Evolutionary conservation across 306 rosid species (phyloP).

Genomic region (Hylodesmum podocarpum): DNA sequence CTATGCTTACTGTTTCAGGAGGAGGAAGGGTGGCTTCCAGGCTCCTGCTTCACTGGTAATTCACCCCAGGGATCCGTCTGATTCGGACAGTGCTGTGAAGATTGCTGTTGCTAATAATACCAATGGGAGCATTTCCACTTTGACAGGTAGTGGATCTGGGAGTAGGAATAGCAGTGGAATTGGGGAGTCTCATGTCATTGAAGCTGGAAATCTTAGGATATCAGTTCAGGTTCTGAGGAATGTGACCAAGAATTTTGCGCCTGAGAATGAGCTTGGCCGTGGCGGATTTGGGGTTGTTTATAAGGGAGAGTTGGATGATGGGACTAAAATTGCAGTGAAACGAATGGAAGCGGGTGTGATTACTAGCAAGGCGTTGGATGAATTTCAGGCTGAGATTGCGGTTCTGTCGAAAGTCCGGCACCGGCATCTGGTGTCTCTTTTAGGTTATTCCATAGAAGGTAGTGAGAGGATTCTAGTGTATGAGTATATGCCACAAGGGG

Average conservation of each 20-base stretch:
- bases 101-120: conserved; percentile 61
- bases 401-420: conserved; percentile 96
- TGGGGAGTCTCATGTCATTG: conserved; percentile 81
- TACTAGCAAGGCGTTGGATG: conserved; percentile 83
- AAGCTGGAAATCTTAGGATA: conserved; percentile 87
- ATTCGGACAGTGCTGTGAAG: conserved; percentile 63
- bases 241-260: conserved; percentile 83
- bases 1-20: conserved; percentile 61
- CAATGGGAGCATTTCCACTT: conserved; percentile 55
- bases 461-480: conserved; percentile 88
- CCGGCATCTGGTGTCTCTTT: conserved; percentile 89
- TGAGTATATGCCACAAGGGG: conserved; percentile 97
- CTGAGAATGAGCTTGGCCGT: conserved; percentile 95
- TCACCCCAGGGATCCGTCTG: conserved; percentile 93
- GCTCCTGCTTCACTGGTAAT: conserved; percentile 71
- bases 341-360: conserved; percentile 89
- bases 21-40: conserved; percentile 40
- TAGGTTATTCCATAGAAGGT: conserved; percentile 80
- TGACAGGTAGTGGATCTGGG: conserved; percentile 62
- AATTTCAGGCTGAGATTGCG: conserved; percentile 93
- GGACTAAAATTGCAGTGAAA: conserved; percentile 91
- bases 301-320: conserved; percentile 93
- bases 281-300: conserved; percentile 98
- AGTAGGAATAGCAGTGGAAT: conserved; percentile 65
- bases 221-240: conserved; percentile 88